phyloP scores from a whole-genome alignment of 2,329 filamentous ascomycete species.

The Aphanoascus verrucosus region DNA sequence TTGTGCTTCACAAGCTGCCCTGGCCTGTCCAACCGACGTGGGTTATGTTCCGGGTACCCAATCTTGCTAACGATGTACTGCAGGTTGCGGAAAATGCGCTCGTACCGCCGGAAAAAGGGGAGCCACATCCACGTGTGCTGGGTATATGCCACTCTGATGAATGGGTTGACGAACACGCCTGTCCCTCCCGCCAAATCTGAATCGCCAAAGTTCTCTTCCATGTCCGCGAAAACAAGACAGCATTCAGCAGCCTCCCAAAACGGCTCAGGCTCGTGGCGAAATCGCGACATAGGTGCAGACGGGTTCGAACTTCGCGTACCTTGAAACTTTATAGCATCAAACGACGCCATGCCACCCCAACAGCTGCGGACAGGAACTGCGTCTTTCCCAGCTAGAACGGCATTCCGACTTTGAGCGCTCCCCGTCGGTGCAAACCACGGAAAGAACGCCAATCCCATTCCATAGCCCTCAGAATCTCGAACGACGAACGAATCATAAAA shows the following conservation, averaged over 20 bases:
- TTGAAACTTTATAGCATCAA: slow-evolving; percentile 10
- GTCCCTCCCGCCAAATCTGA: background rate
- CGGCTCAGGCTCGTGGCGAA: slow-evolving; percentile 1
- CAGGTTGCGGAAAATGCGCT: slow-evolving; percentile 12
- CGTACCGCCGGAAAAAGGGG: slow-evolving; percentile 12
- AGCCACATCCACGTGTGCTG: slow-evolving; percentile 11
- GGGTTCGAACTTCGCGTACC: background rate
- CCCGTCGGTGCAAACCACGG: slow-evolving; percentile 13
- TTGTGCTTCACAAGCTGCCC: slow-evolving; percentile 7
- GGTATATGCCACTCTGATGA: slow-evolving; percentile 10
- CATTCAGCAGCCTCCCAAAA: slow-evolving; percentile 15
- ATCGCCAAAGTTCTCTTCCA: slow-evolving; percentile 4
- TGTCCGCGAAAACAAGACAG: slow-evolving; percentile 12
- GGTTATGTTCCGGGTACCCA: slow-evolving; percentile 14
- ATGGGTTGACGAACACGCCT: slow-evolving; percentile 13
- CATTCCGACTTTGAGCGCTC: slow-evolving; percentile 8
- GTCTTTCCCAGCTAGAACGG: slow-evolving; percentile 10
- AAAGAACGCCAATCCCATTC: slow-evolving; percentile 12
- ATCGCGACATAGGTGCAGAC: background rate
- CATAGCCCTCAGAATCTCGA: slow-evolving; percentile 12
- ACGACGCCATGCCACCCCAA: slow-evolving; percentile 13
- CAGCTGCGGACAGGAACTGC: slow-evolving; percentile 13
- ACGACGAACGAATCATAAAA: slow-evolving; percentile 15
- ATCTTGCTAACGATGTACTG: slow-evolving; percentile 15
- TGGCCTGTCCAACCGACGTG: slow-evolving; percentile 6